phyloP scores from a whole-genome alignment of 495 filamentous ascomycete genomes.

The Rostrohypoxylon terebratum region DNA sequence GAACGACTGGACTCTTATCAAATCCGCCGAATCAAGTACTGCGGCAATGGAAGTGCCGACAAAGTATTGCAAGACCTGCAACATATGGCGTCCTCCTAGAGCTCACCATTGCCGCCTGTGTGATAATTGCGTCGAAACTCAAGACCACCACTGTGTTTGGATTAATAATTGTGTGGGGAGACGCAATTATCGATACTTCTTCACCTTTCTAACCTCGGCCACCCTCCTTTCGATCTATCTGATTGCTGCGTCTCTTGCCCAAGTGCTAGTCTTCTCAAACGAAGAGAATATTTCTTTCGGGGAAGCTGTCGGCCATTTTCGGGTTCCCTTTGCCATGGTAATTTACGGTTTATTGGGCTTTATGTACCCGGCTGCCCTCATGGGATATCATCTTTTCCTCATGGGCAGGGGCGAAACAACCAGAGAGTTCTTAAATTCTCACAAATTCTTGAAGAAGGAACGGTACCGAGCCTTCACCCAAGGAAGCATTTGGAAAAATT shows the following conservation, averaged over 20 bases:
- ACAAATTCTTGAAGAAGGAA: constrained; percentile 92
- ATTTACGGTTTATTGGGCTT: constrained; percentile 80
- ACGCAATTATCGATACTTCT: constrained; percentile 98
- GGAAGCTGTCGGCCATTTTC: constrained; percentile 71
- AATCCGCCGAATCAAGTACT: constrained; percentile 74
- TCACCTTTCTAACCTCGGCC: constrained; percentile 81
- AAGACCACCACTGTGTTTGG: constrained; percentile 99
- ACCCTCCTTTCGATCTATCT: constrained; percentile 83
- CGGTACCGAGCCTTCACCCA: constrained; percentile 92
- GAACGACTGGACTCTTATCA: constrained; percentile 91
- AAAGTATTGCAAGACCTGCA: constrained; percentile 97
- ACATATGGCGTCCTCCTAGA: constrained; percentile 94
- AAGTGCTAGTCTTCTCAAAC: constrained; percentile 77
- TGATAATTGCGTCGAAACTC: constrained; percentile 96
- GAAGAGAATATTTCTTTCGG: constrained; percentile 72
- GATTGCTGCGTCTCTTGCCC: constrained; percentile 78
- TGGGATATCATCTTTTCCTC: constrained; percentile 89
- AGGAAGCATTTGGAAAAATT: constrained; percentile 79
- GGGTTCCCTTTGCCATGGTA: constrained; percentile 89
- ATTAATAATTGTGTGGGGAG: constrained; percentile 98
- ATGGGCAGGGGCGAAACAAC: constrained; percentile 93
- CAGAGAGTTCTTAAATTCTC: constrained; percentile 92
- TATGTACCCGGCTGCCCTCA: constrained; percentile 85
- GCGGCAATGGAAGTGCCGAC: constrained; percentile 96
- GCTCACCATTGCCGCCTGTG: constrained; percentile 97